These are phyloP conservation scores for Backusella circina DNA, from an alignment of 192 early-diverging fungal species.

Conservation along the genomic window DNA sequence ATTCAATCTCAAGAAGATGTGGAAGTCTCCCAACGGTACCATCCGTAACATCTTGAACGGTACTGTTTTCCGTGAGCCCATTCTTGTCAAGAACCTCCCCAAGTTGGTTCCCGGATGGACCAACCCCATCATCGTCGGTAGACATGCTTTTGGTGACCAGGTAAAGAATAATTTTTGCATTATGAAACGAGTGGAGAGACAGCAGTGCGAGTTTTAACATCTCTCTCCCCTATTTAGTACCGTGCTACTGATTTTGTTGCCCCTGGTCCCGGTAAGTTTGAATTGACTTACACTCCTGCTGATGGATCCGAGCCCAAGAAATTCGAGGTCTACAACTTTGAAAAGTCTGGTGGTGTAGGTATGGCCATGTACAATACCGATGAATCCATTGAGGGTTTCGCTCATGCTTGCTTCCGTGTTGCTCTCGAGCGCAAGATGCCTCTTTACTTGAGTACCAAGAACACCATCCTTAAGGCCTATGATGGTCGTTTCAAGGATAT, in stretches of 20 bases:
- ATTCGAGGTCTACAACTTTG: conserved; percentile 81
- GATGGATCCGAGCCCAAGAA: conserved; percentile 68
- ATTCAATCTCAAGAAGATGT: conserved; percentile 97
- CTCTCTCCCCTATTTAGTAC: conserved; percentile 68
- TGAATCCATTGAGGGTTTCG: conserved; percentile 91
- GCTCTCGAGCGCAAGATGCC: conserved; percentile 88
- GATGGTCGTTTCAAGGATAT: conserved; percentile 99
- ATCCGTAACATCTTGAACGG: conserved; percentile 96
- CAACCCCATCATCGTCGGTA: conserved; percentile 92
- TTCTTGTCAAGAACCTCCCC: conserved; percentile 89
- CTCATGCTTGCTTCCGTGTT: conserved; percentile 92
- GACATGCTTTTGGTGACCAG: conserved; percentile 97
- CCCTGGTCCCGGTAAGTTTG: conserved; percentile 84
- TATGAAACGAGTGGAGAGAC: not conserved
- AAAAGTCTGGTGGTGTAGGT: conserved; percentile 79
- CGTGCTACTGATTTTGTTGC: conserved; percentile 94
- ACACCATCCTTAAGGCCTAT: conserved; percentile 95
- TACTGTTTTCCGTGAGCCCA: conserved; percentile 98
- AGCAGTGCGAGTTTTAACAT: not conserved
- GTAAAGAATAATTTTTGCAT: conserved; percentile 30
- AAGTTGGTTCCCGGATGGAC: conserved; percentile 92
- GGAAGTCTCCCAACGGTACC: conserved; percentile 97
- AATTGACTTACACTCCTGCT: conserved; percentile 86
- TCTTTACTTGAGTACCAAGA: conserved; percentile 95
- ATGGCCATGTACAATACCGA: conserved; percentile 96